These are phyloP conservation scores for Xylaria sp. DNA, from an alignment of 2,329 filamentous ascomycete species.

Conservation along the genomic window DNA sequence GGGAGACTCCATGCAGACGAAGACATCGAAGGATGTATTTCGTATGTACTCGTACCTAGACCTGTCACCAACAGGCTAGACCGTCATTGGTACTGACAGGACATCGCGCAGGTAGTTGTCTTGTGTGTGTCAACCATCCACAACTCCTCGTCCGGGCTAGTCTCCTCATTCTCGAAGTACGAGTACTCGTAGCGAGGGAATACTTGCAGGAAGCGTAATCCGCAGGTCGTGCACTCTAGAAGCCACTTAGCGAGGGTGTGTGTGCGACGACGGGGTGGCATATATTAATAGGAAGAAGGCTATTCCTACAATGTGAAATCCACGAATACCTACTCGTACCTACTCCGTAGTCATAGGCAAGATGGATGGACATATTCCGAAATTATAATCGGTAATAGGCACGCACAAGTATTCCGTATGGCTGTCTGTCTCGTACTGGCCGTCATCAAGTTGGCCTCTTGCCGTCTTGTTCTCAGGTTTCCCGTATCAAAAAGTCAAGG, in stretches of 20 bases:
- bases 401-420: neutral
- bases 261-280: neutral
- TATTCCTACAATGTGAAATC: neutral
- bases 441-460: neutral
- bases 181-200: neutral
- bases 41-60: too few species aligned
- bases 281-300: neutral
- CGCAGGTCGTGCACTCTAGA: neutral
- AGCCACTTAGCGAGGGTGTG: neutral
- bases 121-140: conserved; percentile 2
- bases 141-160: neutral
- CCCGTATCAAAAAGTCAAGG: neutral
- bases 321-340: neutral
- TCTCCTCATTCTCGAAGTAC: neutral
- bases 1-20: too few species aligned
- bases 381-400: neutral
- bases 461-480: neutral
- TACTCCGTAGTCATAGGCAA: neutral
- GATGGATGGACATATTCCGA: too few species aligned
- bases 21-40: too few species aligned
- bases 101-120: neutral
- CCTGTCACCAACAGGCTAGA: neutral
- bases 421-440: neutral
- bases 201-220: neutral
- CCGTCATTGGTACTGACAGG: neutral